phyloP scores from a whole-genome alignment of 1,284 basidiomycete genomes.

The Rhizoctonia solani region DNA sequence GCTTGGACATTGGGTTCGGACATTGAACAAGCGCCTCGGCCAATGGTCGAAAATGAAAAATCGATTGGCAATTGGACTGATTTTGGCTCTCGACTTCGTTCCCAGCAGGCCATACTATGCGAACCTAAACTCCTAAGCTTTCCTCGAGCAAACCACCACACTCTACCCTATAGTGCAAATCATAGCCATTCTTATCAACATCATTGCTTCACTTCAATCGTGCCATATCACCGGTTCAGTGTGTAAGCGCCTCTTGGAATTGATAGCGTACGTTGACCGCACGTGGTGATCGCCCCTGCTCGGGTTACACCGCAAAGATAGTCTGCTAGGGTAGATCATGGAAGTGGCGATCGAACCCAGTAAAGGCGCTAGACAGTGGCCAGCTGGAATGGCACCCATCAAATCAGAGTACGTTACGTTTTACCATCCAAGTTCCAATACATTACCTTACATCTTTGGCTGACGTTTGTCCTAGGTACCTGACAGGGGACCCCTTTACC shows the following conservation, averaged over 20 bases:
- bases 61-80: no score
- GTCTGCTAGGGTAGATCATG: not conserved
- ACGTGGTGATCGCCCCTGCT: not conserved
- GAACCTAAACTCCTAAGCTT: not conserved
- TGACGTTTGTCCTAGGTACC: not conserved
- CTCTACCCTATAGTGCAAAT: no score
- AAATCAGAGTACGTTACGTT: slow-evolving; percentile 66
- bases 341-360: not conserved
- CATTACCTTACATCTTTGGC: not conserved
- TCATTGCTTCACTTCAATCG: no score
- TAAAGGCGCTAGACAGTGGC: slow-evolving; percentile 13
- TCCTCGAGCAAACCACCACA: not conserved
- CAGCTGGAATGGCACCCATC: slow-evolving; percentile 68
- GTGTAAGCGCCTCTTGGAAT: not conserved
- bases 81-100: not conserved
- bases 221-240: not conserved
- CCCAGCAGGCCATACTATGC: not conserved
- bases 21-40: no score
- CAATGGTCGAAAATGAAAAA: no score
- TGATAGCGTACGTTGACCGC: not conserved
- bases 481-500: slow-evolving; percentile 50
- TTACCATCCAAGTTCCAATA: not conserved
- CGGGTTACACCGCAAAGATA: not conserved
- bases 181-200: no score
- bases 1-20: no score